phyloP scores from a whole-genome alignment of 176 grass and related monocot species.

The Avena eriantha region DNA sequence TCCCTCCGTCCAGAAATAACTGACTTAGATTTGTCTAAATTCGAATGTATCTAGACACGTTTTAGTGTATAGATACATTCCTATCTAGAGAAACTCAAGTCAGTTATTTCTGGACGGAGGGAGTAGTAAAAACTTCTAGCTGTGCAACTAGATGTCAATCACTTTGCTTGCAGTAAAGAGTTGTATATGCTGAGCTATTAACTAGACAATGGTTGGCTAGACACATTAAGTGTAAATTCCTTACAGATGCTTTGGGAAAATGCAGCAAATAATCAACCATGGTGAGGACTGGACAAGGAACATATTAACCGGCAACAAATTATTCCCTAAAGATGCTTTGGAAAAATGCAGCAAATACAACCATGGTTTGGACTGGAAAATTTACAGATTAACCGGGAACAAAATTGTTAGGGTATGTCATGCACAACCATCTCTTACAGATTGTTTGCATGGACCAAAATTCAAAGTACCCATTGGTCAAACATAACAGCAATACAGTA shows the following conservation, averaged over 20 bases:
- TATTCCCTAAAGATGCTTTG: too few relatives aligned
- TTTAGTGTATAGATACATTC: too few relatives aligned
- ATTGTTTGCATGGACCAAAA: neutral
- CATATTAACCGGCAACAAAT: neutral
- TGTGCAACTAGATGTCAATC: slow-evolving; percentile 10
- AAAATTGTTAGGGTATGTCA: too few relatives aligned
- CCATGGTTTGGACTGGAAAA: too few relatives aligned
- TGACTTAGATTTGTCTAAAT: too few relatives aligned
- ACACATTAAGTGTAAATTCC: neutral
- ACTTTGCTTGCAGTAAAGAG: neutral
- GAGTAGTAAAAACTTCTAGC: neutral
- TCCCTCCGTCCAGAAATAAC: too few relatives aligned
- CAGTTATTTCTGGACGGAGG: too few relatives aligned
- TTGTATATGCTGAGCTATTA: neutral
- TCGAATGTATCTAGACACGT: too few relatives aligned
- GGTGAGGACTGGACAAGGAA: neutral
- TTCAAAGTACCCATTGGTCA: neutral
- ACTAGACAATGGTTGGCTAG: neutral
- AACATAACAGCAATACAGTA: neutral
- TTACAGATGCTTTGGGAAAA: slow-evolving; percentile 1
- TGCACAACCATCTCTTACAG: neutral
- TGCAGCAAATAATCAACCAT: slow-evolving; percentile 21
- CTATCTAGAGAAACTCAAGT: too few relatives aligned
- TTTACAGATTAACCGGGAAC: too few relatives aligned
- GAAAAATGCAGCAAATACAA: too few relatives aligned